Conservation (phyloP, 1,284 basidiomycete genomes). For the Erythrobasidium hasegawianum region DNA sequence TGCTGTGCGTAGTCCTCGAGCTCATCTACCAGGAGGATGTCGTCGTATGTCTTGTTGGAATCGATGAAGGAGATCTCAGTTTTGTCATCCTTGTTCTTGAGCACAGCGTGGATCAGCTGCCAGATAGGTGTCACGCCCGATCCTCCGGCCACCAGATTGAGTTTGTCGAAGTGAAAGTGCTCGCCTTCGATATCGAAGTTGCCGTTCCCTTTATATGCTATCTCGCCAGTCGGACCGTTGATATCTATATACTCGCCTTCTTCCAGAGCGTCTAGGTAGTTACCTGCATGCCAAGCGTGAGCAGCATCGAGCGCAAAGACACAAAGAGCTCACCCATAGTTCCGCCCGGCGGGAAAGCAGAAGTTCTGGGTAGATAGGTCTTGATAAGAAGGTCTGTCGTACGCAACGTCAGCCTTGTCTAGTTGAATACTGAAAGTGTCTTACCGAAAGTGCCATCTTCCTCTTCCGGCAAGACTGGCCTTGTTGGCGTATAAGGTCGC, state of each 20-base stretch:
- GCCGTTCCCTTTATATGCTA: slow-evolving; percentile 36
- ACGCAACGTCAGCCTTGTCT: too few relatives aligned
- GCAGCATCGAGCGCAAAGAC: slow-evolving; percentile 1
- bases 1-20: slow-evolving; percentile 37
- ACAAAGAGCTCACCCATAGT: slow-evolving; percentile 18
- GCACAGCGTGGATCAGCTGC: slow-evolving; percentile 50
- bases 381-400: slow-evolving; percentile 37
- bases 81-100: slow-evolving; percentile 46
- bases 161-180: slow-evolving; percentile 35
- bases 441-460: slow-evolving; percentile 40
- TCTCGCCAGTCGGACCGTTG: slow-evolving; percentile 36
- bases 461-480: slow-evolving; percentile 37
- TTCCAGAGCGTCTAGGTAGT: not conserved
- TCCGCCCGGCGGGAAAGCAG: slow-evolving; percentile 37
- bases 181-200: slow-evolving; percentile 36
- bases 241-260: slow-evolving; percentile 35
- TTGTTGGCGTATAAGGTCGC: slow-evolving; percentile 7
- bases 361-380: slow-evolving; percentile 36
- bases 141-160: slow-evolving; percentile 44
- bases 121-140: slow-evolving; percentile 55
- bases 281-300: slow-evolving; percentile 17
- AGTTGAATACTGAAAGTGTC: too few relatives aligned
- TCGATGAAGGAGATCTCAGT: slow-evolving; percentile 50
- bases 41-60: slow-evolving; percentile 48
- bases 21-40: slow-evolving; percentile 50